phyloP scores from a whole-genome alignment of 2,329 filamentous ascomycete genomes.

The Xylariales sp. region DNA sequence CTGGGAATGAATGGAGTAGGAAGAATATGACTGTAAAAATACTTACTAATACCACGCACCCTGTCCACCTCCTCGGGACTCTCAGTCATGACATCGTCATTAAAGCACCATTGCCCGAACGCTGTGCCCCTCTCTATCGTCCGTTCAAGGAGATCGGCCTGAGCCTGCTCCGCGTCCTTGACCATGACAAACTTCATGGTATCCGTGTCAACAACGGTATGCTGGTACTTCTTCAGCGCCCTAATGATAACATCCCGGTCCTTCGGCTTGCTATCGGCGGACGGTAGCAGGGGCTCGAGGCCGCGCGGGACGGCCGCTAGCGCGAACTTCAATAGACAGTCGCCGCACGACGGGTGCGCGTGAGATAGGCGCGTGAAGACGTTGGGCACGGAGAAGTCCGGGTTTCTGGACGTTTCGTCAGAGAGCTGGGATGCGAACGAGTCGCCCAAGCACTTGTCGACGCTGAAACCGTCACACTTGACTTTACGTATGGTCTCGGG shows the following conservation, averaged over 20 bases:
- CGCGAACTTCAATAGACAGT: constrained; percentile 56
- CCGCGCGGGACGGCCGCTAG: constrained; percentile 50
- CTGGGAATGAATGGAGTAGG: background rate
- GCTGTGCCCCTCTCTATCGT: constrained; percentile 51
- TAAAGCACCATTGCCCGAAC: constrained; percentile 55
- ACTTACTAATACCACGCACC: constrained; percentile 49
- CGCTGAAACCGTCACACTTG: constrained; percentile 55
- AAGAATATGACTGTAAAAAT: background rate
- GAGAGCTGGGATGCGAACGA: constrained; percentile 53
- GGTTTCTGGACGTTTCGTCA: constrained; percentile 50
- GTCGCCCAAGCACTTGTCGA: constrained; percentile 56
- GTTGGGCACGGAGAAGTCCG: constrained; percentile 53
- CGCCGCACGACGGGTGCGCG: constrained; percentile 54
- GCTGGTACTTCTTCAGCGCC: constrained; percentile 56
- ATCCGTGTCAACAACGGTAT: constrained; percentile 55
- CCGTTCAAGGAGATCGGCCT: constrained; percentile 47
- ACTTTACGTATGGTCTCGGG: constrained; percentile 54
- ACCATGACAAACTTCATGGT: constrained; percentile 56
- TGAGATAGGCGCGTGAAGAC: constrained; percentile 54
- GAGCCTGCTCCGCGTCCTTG: constrained; percentile 56
- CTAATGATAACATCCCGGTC: constrained; percentile 38
- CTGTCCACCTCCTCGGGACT: constrained; percentile 50
- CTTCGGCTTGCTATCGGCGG: constrained; percentile 45
- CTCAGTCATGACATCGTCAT: constrained; percentile 56
- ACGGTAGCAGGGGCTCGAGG: constrained; percentile 53